A percentile compares a stretch with the other conserved stretches of the same genome.
phyloP scores from a whole-genome alignment of 23 red algal species.

The Chondrus crispus region DNA sequence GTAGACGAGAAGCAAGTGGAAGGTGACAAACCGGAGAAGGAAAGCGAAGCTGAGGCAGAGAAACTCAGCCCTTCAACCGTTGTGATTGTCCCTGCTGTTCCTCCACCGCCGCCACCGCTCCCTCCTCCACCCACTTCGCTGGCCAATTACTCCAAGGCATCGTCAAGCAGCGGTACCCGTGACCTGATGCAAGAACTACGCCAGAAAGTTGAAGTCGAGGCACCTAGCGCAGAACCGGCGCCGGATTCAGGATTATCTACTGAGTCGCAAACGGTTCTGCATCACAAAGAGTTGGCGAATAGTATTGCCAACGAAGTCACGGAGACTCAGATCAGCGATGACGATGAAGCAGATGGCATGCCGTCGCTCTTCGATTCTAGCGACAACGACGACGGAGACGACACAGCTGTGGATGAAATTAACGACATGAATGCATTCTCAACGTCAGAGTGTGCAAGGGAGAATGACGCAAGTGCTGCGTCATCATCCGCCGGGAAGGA shows the following conservation, averaged over 20 bases:
- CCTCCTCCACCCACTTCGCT: constrained; percentile 25
- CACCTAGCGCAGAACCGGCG: too few species aligned
- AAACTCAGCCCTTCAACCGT: not conserved
- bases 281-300: too few species aligned
- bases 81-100: not conserved
- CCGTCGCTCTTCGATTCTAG: constrained; percentile 41
- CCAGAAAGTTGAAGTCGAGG: not conserved
- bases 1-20: not conserved
- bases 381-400: not conserved
- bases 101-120: constrained; percentile 9
- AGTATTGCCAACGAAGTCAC: not conserved
- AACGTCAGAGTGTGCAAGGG: constrained; percentile 2
- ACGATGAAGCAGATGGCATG: constrained; percentile 37
- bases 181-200: constrained; percentile 44
- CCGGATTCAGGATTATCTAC: too few species aligned
- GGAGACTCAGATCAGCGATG: constrained; percentile 10
- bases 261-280: too few species aligned
- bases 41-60: not conserved
- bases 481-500: not conserved
- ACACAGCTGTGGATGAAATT: constrained; percentile 19
- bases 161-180: not conserved
- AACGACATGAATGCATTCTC: constrained; percentile 32
- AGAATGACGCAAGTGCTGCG: not conserved
- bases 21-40: not conserved
- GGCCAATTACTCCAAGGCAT: not conserved